A percentile compares a stretch with the other conserved stretches of the same genome.
Conservation (phyloP, 169 alveolate species). For the Plasmodium vinckei region DNA sequence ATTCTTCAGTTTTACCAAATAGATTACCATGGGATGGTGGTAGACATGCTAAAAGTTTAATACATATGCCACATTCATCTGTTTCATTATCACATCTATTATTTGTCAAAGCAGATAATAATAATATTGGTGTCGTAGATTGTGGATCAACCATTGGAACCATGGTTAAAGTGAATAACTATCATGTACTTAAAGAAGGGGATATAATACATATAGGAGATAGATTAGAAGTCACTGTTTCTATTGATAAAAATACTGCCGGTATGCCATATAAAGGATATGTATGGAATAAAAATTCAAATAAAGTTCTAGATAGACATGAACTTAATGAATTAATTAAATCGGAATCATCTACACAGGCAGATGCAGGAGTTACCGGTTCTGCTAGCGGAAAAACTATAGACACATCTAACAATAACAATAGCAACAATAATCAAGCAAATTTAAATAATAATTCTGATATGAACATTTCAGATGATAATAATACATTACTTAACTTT, state of each 20-base stretch:
- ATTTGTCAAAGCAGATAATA: conserved; percentile 82
- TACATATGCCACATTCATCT: conserved; percentile 92
- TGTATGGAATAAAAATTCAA: conserved; percentile 81
- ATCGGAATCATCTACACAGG: conserved; percentile 4
- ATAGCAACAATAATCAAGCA: conserved; percentile 3
- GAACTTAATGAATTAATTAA: conserved; percentile 58
- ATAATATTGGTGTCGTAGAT: conserved; percentile 84
- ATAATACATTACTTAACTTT: conserved; percentile 8
- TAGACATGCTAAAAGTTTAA: conserved; percentile 89
- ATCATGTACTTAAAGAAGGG: conserved; percentile 81
- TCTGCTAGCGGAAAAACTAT: background rate
- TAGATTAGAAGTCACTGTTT: conserved; percentile 86
- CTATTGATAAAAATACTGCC: conserved; percentile 61
- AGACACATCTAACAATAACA: conserved; percentile 17
- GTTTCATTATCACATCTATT: conserved; percentile 91
- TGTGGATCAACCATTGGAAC: conserved; percentile 94
- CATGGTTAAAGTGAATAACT: conserved; percentile 87
- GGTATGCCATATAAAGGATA: conserved; percentile 81
- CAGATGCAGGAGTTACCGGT: background rate
- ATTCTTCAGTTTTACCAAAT: conserved; percentile 80
- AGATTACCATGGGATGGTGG: conserved; percentile 94
- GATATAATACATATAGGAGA: conserved; percentile 90
- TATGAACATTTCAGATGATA: conserved; percentile 14
- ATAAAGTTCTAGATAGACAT: conserved; percentile 73
- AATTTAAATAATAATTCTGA: conserved; percentile 19